Evolutionary conservation across 306 rosid genomes (phyloP).

Genomic region (Citrullus mucosospermus): DNA sequence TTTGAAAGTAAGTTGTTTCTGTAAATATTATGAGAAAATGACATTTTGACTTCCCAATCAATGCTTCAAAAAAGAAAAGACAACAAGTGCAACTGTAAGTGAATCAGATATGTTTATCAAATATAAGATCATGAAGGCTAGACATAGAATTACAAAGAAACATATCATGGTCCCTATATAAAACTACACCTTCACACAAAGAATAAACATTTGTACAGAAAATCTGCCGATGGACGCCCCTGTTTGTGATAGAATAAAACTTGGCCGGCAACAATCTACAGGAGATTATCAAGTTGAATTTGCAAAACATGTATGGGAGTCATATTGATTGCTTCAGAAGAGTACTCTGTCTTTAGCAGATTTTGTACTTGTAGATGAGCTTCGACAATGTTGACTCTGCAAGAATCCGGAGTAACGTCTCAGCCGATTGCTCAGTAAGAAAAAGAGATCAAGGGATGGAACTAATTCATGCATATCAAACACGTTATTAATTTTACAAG

Average conservation of each 20-base stretch:
- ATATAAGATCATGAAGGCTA: not conserved
- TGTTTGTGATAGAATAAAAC: not conserved
- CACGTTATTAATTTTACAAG: not conserved
- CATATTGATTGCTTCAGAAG: conserved; percentile 50
- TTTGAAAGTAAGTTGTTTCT: not conserved
- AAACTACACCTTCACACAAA: not conserved
- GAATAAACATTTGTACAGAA: not conserved
- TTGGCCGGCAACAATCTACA: conserved; percentile 21
- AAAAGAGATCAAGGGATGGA: not conserved
- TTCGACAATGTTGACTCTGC: conserved; percentile 83
- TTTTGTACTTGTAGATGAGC: conserved; percentile 78
- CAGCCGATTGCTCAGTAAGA: not conserved
- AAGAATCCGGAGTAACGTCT: not conserved
- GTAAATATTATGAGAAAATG: not conserved
- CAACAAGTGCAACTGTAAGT: not conserved
- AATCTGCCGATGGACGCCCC: not conserved
- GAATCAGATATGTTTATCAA: not conserved
- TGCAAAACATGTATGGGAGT: conserved; percentile 55
- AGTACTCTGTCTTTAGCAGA: conserved; percentile 66
- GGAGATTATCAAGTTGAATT: conserved; percentile 55
- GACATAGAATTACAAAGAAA: not conserved
- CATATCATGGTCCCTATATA: not conserved
- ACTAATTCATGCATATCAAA: not conserved
- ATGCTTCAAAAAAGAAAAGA: not conserved
- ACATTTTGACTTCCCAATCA: not conserved